phyloP scores from a whole-genome alignment of 257 asterid species.

The Lantana camara region DNA sequence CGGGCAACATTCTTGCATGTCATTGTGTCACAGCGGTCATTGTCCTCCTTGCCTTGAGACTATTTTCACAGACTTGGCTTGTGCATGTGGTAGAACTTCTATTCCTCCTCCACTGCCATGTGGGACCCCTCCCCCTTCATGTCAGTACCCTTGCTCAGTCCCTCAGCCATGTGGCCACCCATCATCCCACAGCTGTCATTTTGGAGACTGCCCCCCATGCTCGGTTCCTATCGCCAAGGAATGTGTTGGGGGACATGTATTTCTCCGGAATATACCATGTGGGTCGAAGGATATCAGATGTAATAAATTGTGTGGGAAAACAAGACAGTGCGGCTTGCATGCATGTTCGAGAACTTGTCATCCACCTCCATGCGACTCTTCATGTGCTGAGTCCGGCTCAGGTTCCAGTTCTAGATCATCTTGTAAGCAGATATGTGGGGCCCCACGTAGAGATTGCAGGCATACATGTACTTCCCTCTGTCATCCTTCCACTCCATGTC shows the following conservation, averaged over 20 bases:
- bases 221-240: conserved; percentile 85
- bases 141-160: conserved; percentile 87
- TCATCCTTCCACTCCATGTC: conserved; percentile 81
- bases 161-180: conserved; percentile 96
- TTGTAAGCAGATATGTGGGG: conserved; percentile 94
- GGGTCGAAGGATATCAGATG: conserved; percentile 96
- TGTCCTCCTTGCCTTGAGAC: conserved; percentile 98
- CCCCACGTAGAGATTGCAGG: conserved; percentile 94
- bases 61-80: conserved; percentile 80
- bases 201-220: conserved; percentile 97
- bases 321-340: conserved; percentile 96
- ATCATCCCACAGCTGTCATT: conserved; percentile 94
- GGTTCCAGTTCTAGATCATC: conserved; percentile 51
- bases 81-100: conserved; percentile 94
- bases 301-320: conserved; percentile 89
- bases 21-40: conserved; percentile 96
- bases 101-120: conserved; percentile 97
- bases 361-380: conserved; percentile 75
- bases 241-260: conserved; percentile 94
- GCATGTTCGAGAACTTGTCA: conserved; percentile 94
- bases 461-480: conserved; percentile 87
- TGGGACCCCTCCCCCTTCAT: conserved; percentile 89
- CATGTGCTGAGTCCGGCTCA: conserved; percentile 42
- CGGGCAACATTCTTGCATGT: conserved; percentile 88
- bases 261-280: conserved; percentile 84